Evolutionary conservation across 352 stramenopile genomes (phyloP).

Genomic region (Phytopythium oedochilum): DNA sequence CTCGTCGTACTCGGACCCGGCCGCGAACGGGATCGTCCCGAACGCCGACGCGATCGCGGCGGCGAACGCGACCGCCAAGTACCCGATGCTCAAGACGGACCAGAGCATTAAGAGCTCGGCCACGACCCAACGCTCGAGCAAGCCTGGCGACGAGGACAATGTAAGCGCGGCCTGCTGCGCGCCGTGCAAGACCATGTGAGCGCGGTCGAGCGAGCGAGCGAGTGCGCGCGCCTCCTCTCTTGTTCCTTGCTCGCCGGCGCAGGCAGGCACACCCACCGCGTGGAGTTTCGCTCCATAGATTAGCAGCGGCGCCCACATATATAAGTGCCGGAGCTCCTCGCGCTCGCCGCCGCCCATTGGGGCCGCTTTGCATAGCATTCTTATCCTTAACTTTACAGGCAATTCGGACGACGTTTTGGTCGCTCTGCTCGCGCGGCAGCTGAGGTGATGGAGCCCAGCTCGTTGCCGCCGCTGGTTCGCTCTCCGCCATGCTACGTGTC

Average conservation of each 20-base stretch:
- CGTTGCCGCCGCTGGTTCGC: too few species aligned
- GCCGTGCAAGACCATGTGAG: slow-evolving; percentile 63
- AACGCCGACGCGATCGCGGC: slow-evolving; percentile 62
- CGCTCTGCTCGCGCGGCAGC: too few species aligned
- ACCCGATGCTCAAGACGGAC: slow-evolving; percentile 78
- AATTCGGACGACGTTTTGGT: too few species aligned
- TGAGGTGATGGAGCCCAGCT: too few species aligned
- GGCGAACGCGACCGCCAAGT: slow-evolving; percentile 25
- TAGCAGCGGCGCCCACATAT: neutral
- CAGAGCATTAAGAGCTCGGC: slow-evolving; percentile 43
- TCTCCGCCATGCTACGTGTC: too few species aligned
- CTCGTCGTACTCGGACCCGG: slow-evolving; percentile 49
- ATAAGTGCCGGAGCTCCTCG: neutral
- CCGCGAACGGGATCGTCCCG: slow-evolving; percentile 57
- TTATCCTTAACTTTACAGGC: neutral
- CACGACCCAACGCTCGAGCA: slow-evolving; percentile 11
- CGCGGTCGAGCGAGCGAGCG: neutral
- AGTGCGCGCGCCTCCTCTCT: neutral
- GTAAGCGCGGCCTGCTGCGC: slow-evolving; percentile 52
- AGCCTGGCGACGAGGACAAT: slow-evolving; percentile 26
- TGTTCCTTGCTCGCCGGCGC: neutral
- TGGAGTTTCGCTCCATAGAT: neutral
- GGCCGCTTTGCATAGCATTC: slow-evolving; percentile 2
- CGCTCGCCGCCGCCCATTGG: neutral
- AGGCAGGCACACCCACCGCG: neutral